phyloP scores from a whole-genome alignment of 192 early-diverging fungal genomes.

The Coemansia sp. region DNA sequence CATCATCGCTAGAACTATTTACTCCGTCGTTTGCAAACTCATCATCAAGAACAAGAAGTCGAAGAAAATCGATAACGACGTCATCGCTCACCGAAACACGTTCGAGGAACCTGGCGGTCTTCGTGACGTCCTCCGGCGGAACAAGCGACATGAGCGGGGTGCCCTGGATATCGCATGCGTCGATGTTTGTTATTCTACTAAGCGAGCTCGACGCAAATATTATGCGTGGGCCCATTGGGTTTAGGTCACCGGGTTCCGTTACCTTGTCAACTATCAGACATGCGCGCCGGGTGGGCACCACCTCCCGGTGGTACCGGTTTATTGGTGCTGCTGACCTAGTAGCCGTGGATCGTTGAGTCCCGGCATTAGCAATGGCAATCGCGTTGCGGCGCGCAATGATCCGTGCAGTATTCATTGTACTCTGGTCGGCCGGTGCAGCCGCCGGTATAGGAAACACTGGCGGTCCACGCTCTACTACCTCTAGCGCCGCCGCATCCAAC shows the following conservation, averaged over 20 bases:
- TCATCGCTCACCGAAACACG: neutral
- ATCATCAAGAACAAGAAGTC: neutral
- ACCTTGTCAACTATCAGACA: slow-evolving; percentile 27
- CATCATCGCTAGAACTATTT: too few species aligned
- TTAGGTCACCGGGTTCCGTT: neutral
- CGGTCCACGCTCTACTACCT: neutral
- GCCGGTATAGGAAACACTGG: too few species aligned
- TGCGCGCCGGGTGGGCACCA: slow-evolving; percentile 6
- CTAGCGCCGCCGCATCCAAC: neutral
- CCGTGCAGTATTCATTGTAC: neutral
- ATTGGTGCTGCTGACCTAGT: too few species aligned
- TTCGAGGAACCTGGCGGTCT: slow-evolving; percentile 19
- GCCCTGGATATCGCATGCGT: slow-evolving; percentile 27
- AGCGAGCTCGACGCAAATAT: slow-evolving; percentile 31
- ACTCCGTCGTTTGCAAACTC: neutral
- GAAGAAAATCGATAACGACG: slow-evolving; percentile 6
- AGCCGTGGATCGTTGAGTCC: too few species aligned
- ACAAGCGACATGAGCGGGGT: slow-evolving; percentile 22
- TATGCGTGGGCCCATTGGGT: slow-evolving; percentile 17
- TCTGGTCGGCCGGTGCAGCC: neutral
- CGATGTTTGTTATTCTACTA: slow-evolving; percentile 13
- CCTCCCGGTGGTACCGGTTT: too few species aligned
- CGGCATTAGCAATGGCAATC: neutral
- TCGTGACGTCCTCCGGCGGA: slow-evolving; percentile 11
- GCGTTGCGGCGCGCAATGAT: slow-evolving; percentile 1